These are phyloP conservation scores for Geranomyces variabilis DNA, from an alignment of 192 early-diverging fungal genomes.

Conservation along the genomic window DNA sequence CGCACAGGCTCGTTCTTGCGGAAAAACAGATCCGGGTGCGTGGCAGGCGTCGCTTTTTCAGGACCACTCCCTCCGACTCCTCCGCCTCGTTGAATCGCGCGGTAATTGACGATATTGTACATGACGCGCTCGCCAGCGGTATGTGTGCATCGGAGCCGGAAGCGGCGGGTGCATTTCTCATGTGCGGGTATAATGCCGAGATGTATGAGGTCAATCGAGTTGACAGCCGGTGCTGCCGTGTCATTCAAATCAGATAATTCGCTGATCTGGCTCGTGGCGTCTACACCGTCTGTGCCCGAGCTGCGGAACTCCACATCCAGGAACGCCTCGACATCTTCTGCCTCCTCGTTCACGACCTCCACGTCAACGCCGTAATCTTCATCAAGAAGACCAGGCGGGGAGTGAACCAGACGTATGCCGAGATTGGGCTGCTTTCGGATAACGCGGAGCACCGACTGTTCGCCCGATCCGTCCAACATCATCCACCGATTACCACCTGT, in stretches of 20 bases:
- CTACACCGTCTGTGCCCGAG: constrained; percentile 20
- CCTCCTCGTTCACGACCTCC: constrained; percentile 68
- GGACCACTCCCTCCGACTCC: constrained; percentile 37
- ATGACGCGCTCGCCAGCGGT: constrained; percentile 38
- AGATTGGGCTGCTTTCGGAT: constrained; percentile 67
- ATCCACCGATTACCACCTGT: neutral
- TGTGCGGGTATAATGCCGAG: constrained; percentile 53
- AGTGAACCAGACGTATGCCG: constrained; percentile 52
- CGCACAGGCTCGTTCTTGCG: constrained; percentile 60
- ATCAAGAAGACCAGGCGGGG: constrained; percentile 69
- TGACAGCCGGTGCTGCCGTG: constrained; percentile 2
- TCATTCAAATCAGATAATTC: neutral
- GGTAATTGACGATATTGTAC: constrained; percentile 36
- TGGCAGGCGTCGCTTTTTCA: constrained; percentile 45
- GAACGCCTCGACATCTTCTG: constrained; percentile 57
- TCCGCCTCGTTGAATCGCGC: constrained; percentile 15
- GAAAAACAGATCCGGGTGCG: constrained; percentile 45
- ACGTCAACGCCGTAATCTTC: constrained; percentile 66
- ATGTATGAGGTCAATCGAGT: constrained; percentile 38
- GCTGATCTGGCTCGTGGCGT: constrained; percentile 33
- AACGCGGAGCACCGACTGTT: constrained; percentile 53
- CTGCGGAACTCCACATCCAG: constrained; percentile 65
- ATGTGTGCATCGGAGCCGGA: constrained; percentile 32
- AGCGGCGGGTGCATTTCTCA: constrained; percentile 11
- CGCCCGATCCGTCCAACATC: constrained; percentile 58